Conservation (phyloP, 2,329 filamentous ascomycete genomes). For the Neobulgaria alba region DNA sequence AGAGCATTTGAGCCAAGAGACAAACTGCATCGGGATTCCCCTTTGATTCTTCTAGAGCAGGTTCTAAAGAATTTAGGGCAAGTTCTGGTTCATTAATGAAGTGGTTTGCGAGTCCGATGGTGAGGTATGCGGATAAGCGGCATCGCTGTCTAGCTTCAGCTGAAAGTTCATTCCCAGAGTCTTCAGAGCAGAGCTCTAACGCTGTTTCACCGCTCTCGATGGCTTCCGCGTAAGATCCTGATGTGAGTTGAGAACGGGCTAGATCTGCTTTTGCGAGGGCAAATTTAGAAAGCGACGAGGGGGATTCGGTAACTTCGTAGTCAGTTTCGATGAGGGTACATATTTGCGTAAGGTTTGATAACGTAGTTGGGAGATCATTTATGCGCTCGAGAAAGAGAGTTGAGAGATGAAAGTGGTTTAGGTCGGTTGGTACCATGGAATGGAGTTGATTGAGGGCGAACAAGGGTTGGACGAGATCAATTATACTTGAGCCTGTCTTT, state of each 20-base stretch:
- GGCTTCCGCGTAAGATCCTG: conserved; percentile 55
- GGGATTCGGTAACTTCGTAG: conserved; percentile 77
- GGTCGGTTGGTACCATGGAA: conserved; percentile 59
- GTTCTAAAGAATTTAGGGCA: conserved; percentile 71
- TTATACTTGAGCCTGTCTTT: conserved; percentile 41
- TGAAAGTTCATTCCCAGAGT: conserved; percentile 57
- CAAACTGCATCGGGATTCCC: conserved; percentile 78
- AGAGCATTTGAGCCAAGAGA: conserved; percentile 81
- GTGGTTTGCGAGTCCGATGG: conserved; percentile 75
- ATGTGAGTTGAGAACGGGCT: conserved; percentile 71
- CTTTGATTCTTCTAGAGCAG: conserved; percentile 67
- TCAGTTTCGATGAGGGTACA: conserved; percentile 66
- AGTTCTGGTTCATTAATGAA: conserved; percentile 56
- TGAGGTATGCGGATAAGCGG: conserved; percentile 76
- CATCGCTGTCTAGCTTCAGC: conserved; percentile 58
- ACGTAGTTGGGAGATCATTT: conserved; percentile 56
- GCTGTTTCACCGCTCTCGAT: conserved; percentile 74
- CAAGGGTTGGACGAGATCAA: conserved; percentile 71
- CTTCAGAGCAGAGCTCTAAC: conserved; percentile 67
- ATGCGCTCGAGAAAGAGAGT: conserved; percentile 77
- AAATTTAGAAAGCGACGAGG: conserved; percentile 63
- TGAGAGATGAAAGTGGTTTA: conserved; percentile 67
- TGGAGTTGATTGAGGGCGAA: conserved; percentile 81
- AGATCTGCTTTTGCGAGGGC: conserved; percentile 81
- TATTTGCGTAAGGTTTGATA: conserved; percentile 54